Conservation (phyloP, 148 eudicot species). For the Camellia granthamiana region DNA sequence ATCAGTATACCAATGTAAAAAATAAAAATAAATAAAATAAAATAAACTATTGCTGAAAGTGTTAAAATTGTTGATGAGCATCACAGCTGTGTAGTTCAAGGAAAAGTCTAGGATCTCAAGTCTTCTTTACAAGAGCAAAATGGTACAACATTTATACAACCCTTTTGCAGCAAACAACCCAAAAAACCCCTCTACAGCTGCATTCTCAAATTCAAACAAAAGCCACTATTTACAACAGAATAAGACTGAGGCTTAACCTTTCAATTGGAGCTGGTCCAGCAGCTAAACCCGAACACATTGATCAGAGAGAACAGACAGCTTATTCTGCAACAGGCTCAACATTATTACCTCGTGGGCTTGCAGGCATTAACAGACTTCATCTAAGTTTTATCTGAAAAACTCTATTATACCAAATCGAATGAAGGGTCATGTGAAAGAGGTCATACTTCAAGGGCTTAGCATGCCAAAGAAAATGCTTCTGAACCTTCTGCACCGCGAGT, state of each 20-base stretch:
- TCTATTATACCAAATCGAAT: constrained; percentile 79
- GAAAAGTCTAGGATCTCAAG: background rate
- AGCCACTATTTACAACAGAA: background rate
- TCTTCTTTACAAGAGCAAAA: background rate
- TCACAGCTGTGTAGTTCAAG: too few relatives aligned
- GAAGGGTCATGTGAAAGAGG: constrained; percentile 83
- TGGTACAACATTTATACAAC: background rate
- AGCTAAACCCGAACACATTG: background rate
- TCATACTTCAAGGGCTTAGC: constrained; percentile 68
- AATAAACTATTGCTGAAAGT: too few relatives aligned
- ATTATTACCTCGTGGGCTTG: background rate
- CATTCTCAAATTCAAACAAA: background rate
- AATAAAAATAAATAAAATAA: too few relatives aligned
- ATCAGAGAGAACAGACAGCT: background rate
- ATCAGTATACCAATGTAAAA: too few relatives aligned
- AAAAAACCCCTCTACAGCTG: background rate
- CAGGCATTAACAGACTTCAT: background rate
- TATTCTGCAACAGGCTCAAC: background rate
- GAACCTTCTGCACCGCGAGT: constrained; percentile 60
- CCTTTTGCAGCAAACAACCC: constrained; percentile 3
- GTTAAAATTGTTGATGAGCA: too few relatives aligned
- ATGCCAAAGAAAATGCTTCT: constrained; percentile 81
- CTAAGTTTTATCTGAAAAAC: constrained; percentile 55
- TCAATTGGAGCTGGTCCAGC: background rate
- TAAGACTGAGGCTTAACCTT: background rate